phyloP scores from a whole-genome alignment of 768 basidiomycete genomes.

The Leccinellum luteum region DNA sequence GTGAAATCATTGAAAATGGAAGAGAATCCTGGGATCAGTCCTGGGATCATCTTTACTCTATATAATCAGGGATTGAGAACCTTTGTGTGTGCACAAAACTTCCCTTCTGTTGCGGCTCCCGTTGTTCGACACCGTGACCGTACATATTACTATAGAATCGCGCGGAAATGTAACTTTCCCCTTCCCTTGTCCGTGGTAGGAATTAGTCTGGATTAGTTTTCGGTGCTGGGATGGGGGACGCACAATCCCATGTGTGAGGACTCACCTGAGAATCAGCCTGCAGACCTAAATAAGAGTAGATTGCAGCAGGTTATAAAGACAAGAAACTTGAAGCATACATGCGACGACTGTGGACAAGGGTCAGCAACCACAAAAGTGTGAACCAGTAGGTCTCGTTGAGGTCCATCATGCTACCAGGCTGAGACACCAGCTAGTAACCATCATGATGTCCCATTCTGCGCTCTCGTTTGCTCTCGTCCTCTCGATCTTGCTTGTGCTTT shows the following conservation, averaged over 20 bases:
- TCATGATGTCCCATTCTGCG: neutral
- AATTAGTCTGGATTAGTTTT: neutral
- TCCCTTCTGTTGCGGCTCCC: neutral
- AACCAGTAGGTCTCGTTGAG: neutral
- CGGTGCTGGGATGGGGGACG: neutral
- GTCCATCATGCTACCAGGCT: no score
- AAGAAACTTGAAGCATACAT: neutral
- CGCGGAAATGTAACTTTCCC: no score
- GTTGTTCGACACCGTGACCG: neutral
- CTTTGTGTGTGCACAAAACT: no score
- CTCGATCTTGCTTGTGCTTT: conserved; percentile 1
- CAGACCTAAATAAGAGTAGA: neutral
- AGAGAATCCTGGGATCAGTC: neutral
- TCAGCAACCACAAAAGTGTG: neutral
- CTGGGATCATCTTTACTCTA: neutral
- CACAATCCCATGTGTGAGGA: no score
- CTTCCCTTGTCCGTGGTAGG: neutral
- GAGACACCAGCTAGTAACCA: no score
- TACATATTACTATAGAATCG: neutral
- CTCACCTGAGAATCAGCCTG: neutral
- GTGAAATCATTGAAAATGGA: neutral
- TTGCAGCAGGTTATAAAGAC: neutral
- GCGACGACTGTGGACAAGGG: neutral
- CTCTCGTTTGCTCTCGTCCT: neutral
- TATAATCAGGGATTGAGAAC: no score